Evolutionary conservation across 495 filamentous ascomycete species (phyloP).

Genomic region (Hypoxylon trugodes): DNA sequence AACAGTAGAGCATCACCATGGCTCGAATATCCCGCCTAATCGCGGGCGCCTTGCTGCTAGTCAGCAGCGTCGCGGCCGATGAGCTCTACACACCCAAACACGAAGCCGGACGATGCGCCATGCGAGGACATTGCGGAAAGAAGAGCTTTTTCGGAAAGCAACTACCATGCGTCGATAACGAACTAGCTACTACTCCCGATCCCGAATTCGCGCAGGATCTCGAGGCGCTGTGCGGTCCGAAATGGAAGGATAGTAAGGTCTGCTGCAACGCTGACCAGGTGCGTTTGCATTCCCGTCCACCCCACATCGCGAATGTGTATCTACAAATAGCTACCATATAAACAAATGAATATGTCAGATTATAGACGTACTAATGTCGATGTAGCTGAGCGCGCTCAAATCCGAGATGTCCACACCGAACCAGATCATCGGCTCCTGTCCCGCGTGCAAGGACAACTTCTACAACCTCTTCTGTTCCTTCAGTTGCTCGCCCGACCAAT

Average conservation of each 20-base stretch:
- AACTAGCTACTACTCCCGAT: constrained; percentile 75
- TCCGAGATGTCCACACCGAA: constrained; percentile 87
- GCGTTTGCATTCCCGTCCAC: constrained; percentile 27
- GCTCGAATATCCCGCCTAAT: constrained; percentile 46
- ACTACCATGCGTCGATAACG: constrained; percentile 95
- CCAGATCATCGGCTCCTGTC: constrained; percentile 87
- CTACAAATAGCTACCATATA: neutral
- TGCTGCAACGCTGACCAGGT: constrained; percentile 89
- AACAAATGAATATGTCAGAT: neutral
- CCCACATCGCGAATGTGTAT: neutral
- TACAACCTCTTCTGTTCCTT: constrained; percentile 98
- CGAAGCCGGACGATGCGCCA: constrained; percentile 88
- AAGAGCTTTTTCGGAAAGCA: constrained; percentile 86
- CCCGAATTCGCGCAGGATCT: constrained; percentile 74
- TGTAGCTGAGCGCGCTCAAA: constrained; percentile 76
- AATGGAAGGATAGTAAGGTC: constrained; percentile 83
- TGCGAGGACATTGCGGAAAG: constrained; percentile 90
- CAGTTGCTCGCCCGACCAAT: constrained; percentile 96
- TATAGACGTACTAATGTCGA: constrained; percentile 32
- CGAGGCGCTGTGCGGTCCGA: constrained; percentile 82
- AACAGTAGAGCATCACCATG: constrained; percentile 39
- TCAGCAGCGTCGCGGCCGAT: constrained; percentile 42
- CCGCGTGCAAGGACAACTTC: constrained; percentile 96
- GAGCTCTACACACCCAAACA: constrained; percentile 68
- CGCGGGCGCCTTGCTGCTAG: constrained; percentile 49